These are phyloP conservation scores for Vicia sativa DNA, from an alignment of 306 rosid species.

Conservation along the genomic window DNA sequence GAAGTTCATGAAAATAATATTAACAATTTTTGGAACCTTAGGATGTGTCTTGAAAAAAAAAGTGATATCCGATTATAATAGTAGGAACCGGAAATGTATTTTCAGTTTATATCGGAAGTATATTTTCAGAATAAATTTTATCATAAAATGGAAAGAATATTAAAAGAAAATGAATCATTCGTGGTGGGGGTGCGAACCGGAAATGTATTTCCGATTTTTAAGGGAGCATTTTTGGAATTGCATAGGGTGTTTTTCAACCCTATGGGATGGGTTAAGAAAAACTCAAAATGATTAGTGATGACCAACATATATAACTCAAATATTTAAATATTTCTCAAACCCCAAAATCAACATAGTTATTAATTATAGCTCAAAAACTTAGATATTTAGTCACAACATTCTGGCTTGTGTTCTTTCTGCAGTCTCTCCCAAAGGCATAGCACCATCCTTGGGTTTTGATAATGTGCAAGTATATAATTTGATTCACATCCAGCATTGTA, in stretches of 20 bases:
- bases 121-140: too few species aligned
- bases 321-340: background rate
- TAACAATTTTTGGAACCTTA: conserved; percentile 54
- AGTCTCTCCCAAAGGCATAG: conserved; percentile 94
- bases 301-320: conserved; percentile 11
- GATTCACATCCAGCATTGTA: conserved; percentile 82
- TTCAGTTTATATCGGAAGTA: too few species aligned
- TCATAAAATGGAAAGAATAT: too few species aligned
- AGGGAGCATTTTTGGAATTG: too few species aligned
- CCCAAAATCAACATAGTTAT: background rate
- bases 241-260: too few species aligned
- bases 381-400: conserved; percentile 70
- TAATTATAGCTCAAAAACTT: conserved; percentile 3
- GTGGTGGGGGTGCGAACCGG: too few species aligned
- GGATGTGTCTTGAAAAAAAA: conserved; percentile 49
- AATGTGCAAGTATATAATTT: conserved; percentile 80
- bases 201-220: too few species aligned
- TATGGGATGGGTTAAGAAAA: too few species aligned
- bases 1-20: conserved; percentile 35
- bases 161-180: too few species aligned
- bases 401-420: conserved; percentile 62
- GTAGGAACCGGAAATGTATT: too few species aligned
- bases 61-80: conserved; percentile 28
- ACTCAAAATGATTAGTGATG: conserved; percentile 4
- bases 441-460: conserved; percentile 80